Evolutionary conservation across 768 basidiomycete species (phyloP).

Genomic region (Hydnum rufescens): DNA sequence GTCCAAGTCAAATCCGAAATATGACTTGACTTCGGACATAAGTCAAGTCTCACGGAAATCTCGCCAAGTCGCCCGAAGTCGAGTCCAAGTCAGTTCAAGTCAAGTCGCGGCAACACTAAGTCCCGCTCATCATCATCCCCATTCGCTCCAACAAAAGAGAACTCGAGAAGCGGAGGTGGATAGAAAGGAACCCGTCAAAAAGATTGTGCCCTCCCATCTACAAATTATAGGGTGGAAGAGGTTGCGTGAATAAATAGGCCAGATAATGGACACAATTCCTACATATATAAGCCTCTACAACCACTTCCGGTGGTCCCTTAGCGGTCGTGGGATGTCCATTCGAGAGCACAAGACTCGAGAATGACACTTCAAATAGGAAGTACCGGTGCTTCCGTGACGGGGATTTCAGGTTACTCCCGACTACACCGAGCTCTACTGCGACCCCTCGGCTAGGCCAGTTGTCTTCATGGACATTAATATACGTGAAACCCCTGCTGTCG

Average conservation of each 20-base stretch:
- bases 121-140: background rate
- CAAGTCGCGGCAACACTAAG: too few species aligned
- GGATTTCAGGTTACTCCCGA: background rate
- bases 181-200: background rate
- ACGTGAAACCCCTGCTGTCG: slow-evolving; percentile 86
- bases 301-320: background rate
- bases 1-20: too few species aligned
- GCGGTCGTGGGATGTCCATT: background rate
- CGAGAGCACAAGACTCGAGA: too few species aligned
- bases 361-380: too few species aligned
- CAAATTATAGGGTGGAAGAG: background rate
- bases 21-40: too few species aligned
- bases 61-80: too few species aligned
- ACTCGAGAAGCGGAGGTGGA: background rate
- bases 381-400: too few species aligned
- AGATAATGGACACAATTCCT: background rate
- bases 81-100: too few species aligned
- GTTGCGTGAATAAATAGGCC: too few species aligned
- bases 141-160: too few species aligned
- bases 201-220: background rate
- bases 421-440: background rate
- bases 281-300: background rate
- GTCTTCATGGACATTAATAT: slow-evolving; percentile 97
- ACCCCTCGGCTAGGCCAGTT: slow-evolving; percentile 36
- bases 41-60: too few species aligned